Base-by-base conservation (phyloP, 176 grass and related monocot species). In the Oryza brachyantha region DNA sequence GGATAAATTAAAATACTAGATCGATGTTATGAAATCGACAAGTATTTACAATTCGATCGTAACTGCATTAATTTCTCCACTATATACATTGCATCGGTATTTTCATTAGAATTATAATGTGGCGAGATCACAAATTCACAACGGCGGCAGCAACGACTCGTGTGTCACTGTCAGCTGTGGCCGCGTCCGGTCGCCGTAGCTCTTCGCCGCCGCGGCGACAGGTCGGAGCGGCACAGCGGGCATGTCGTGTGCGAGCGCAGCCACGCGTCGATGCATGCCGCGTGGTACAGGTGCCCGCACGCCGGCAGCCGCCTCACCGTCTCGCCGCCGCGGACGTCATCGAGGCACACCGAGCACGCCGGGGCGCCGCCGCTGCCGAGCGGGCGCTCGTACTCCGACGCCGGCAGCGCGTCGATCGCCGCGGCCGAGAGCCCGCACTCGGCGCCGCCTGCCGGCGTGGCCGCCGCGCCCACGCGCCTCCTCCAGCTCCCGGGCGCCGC, bases 241-340 rank as follows among this genome's bases (percentile, higher is more conserved):
- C 93, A 97, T 4, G 93, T 97, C 29, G 88, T 82, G 27, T 86
- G 87, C 8, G 71, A 84, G 2, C 36, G 68, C 7, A 97, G 76
- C 93, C 88, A 97, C 48, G 43, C 67, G 72, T 93, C 93, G 35
- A 97, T 86, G 57, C 93, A 97, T 19, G 68, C 48, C 11, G 78
- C 83, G 61, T 97, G 93, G 82, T 91, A 97, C 17, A 88, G 31
- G 66, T 97, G 93, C 78, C 59, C 75, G 80, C 93, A 97, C 75
- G 68, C 82, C 28, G 90, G 90, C 79, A 97, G 77, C 68, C 40
- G 76, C 83, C 85, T 31, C 76, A 89, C 83, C 80, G 76, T n/a
- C 76, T 93, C 90, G 1, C 90, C 88, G 8, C 93, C 88, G 50
- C 64, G 43, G 34, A 93, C 66, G 84, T 84, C 54, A 84, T 52